These are phyloP conservation scores for Phytopythium mirpurense DNA, from an alignment of 352 stramenopile genomes.

Conservation along the genomic window DNA sequence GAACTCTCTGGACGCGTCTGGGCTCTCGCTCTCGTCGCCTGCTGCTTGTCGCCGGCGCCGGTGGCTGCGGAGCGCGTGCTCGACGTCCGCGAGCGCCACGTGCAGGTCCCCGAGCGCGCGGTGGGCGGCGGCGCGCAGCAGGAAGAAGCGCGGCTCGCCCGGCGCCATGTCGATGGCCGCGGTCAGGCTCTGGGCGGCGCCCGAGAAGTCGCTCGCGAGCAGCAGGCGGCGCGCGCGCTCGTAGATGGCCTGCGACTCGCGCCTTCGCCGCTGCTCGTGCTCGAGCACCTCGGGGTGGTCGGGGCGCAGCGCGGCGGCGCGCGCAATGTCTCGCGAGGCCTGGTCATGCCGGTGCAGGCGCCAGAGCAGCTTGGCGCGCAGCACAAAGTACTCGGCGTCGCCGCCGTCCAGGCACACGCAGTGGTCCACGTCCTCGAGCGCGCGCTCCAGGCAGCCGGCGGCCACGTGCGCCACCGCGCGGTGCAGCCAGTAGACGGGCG, in stretches of 20 bases:
- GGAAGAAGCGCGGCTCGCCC: conserved; percentile 61
- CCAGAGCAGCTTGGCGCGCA: conserved; percentile 80
- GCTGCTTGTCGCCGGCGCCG: conserved; percentile 15
- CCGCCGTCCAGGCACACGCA: conserved; percentile 69
- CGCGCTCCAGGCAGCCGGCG: conserved; percentile 55
- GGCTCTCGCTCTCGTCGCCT: background rate
- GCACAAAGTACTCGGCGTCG: conserved; percentile 80
- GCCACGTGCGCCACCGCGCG: conserved; percentile 67
- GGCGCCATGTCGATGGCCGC: conserved; percentile 63
- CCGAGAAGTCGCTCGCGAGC: conserved; percentile 40
- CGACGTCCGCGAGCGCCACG: conserved; percentile 49
- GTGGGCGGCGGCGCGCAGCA: conserved; percentile 60
- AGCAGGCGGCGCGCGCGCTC: conserved; percentile 50
- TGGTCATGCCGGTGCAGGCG: conserved; percentile 72
- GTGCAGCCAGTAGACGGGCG: conserved; percentile 76
- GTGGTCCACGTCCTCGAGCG: conserved; percentile 73
- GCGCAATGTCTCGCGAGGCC: conserved; percentile 58
- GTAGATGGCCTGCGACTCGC: conserved; percentile 71
- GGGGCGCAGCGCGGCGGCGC: conserved; percentile 44
- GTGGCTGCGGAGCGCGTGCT: conserved; percentile 55
- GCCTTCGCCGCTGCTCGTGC: conserved; percentile 57
- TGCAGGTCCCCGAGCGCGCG: conserved; percentile 59
- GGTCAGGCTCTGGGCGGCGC: conserved; percentile 61
- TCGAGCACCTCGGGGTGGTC: conserved; percentile 70
- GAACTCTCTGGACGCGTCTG: conserved; percentile 46